Base-by-base conservation (phyloP, 345 rosid species). In the Populus davidiana region DNA sequence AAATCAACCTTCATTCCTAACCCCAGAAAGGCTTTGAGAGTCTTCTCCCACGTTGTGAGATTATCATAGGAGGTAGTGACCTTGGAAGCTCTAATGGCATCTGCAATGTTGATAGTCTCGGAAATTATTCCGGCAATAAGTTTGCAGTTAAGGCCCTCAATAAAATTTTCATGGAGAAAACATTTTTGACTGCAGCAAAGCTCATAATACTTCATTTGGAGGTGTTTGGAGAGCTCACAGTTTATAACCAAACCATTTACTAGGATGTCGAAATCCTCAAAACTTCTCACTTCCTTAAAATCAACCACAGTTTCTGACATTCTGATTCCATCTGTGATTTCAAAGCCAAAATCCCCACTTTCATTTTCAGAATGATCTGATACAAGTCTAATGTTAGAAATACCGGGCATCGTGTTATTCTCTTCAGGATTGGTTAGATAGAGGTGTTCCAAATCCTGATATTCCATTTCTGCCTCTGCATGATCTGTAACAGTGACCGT, bases 81-180 rank as follows among this genome's bases (percentile, higher is more conserved):
- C 69, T 76, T 80, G 81, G 84, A 82, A 49, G 81, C 86, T 81
- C 85, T 83, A 41, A 86, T 85, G 43, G 89, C 86, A 76, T 85
- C 86, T 1, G 87, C 85, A 21, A 81, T 84, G 75, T 78, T 75
- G 10, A 84, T 73, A 5, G 83, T 79, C 69, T 79, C 80, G 0
- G 70, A 61, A 8, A 83, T 80, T 50, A 84, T 78, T 67, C 86
- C 90, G 7, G 76, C 79, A 23, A 36, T 73, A 54, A 86, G 69
- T 44, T 75, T 76, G 47, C 70, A 73, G 67, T 82, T 82, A 29
- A 88, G 85, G 35, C 87, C 83, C 38, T 72, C 81, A 0, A 84
- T 61, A 29, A 88, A 79, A 18, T 77, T 29, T 21, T 78, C 82
- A n/a, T 85, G 91, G 67, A 88, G 86, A 74, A 71, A 83, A 16